These are phyloP conservation scores for Pyrenopolyporus hunteri DNA, from an alignment of 495 filamentous ascomycete species.

Conservation along the genomic window DNA sequence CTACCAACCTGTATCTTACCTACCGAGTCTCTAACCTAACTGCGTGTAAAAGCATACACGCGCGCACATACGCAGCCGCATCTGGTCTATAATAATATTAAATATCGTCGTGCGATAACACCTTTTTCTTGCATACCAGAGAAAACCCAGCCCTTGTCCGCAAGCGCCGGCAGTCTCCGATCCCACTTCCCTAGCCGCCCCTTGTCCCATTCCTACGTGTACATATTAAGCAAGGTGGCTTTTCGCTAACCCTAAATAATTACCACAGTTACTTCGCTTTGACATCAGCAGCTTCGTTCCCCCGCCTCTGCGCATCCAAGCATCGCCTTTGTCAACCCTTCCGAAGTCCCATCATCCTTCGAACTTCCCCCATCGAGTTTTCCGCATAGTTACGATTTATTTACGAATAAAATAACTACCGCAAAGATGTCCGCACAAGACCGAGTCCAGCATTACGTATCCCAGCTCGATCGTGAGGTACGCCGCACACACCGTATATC, in stretches of 20 bases:
- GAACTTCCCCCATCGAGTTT: neutral
- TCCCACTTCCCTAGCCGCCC: constrained; percentile 13
- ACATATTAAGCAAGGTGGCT: constrained; percentile 41
- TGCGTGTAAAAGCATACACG: neutral
- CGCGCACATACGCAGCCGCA: neutral
- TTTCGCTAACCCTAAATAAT: constrained; percentile 43
- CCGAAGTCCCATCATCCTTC: neutral
- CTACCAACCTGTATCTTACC: too few species aligned
- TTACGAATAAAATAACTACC: constrained; percentile 7
- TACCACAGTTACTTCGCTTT: constrained; percentile 37
- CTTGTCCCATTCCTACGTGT: constrained; percentile 37
- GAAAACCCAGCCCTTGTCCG: constrained; percentile 8
- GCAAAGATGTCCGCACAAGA: constrained; percentile 79
- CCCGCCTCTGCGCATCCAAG: constrained; percentile 40
- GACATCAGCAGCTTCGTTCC: constrained; percentile 38
- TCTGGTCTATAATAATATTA: neutral
- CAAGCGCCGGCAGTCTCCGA: constrained; percentile 37
- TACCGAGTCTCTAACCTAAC: too few species aligned
- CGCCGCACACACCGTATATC: constrained; percentile 45
- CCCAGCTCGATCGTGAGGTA: constrained; percentile 97
- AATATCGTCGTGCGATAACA: neutral
- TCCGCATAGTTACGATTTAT: neutral
- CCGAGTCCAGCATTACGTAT: constrained; percentile 83
- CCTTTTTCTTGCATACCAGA: constrained; percentile 5
- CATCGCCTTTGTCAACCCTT: constrained; percentile 19